Evolutionary conservation across 768 basidiomycete genomes (phyloP).

Genomic region (Russula emetica): DNA sequence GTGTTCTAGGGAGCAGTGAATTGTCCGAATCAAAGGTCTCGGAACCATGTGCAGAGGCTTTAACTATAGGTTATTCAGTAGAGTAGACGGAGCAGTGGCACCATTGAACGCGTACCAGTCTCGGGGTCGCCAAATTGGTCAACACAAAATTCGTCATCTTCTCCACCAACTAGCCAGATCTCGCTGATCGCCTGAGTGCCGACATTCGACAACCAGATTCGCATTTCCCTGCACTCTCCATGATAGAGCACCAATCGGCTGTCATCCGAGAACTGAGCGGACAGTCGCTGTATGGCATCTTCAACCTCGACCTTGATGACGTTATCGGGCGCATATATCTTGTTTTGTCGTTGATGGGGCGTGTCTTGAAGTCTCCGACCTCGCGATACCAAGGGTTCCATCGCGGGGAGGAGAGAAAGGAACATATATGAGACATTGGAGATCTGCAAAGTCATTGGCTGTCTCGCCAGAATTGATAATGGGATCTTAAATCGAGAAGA

Average conservation of each 20-base stretch:
- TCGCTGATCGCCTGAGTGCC: slow-evolving; percentile 60
- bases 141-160: slow-evolving; percentile 62
- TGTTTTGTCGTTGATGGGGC: slow-evolving; percentile 57
- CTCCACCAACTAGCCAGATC: slow-evolving; percentile 62
- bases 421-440: slow-evolving; percentile 63
- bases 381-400: slow-evolving; percentile 62
- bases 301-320: slow-evolving; percentile 58
- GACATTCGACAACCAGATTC: slow-evolving; percentile 59
- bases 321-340: slow-evolving; percentile 68
- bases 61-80: slow-evolving; percentile 2
- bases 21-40: slow-evolving; percentile 50
- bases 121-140: slow-evolving; percentile 30
- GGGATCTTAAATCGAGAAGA: slow-evolving; percentile 45
- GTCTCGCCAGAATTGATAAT: slow-evolving; percentile 53
- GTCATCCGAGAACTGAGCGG: slow-evolving; percentile 53
- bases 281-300: slow-evolving; percentile 59
- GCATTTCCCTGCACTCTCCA: slow-evolving; percentile 60
- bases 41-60: slow-evolving; percentile 25
- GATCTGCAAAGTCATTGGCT: slow-evolving; percentile 51
- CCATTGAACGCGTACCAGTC: slow-evolving; percentile 14
- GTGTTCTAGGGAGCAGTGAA: slow-evolving; percentile 45
- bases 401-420: slow-evolving; percentile 63
- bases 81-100: slow-evolving; percentile 2
- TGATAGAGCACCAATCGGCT: slow-evolving; percentile 51
- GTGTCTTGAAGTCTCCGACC: slow-evolving; percentile 78